Percentiles rank a stretch among this genome's conserved stretches.
Conservation (phyloP, 345 rosid species). For the Corchorus capsularis region DNA sequence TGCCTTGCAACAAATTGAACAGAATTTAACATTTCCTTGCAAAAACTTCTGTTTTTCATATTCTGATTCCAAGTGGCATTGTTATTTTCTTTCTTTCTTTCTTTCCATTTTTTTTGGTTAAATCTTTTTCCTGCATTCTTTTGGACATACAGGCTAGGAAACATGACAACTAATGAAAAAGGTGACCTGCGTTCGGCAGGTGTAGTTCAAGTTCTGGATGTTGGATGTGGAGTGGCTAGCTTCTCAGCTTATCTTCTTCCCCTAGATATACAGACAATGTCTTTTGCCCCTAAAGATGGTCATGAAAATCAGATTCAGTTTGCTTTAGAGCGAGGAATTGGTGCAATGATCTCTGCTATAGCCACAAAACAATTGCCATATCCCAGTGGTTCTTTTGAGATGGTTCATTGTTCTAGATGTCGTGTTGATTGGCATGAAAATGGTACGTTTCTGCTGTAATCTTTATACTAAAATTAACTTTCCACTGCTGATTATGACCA, state of each 20-base stretch:
- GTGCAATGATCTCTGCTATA: constrained; percentile 82
- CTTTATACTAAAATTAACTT: not conserved
- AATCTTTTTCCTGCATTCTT: not conserved
- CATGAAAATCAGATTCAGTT: constrained; percentile 99
- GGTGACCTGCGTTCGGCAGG: constrained; percentile 91
- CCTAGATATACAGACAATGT: constrained; percentile 82
- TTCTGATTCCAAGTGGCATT: not conserved
- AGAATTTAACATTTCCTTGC: not conserved
- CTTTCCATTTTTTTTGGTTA: not conserved
- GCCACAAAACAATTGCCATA: constrained; percentile 88
- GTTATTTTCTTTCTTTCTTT: not conserved
- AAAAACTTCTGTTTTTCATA: not conserved
- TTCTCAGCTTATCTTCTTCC: constrained; percentile 92
- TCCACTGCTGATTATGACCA: not conserved
- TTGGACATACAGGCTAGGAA: constrained; percentile 62
- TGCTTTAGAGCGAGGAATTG: constrained; percentile 90
- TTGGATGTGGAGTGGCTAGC: constrained; percentile 99
- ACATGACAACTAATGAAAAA: constrained; percentile 67
- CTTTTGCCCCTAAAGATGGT: constrained; percentile 93
- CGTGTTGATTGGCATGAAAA: constrained; percentile 96
- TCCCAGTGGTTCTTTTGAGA: constrained; percentile 88
- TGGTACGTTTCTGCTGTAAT: constrained; percentile 50
- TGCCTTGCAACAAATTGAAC: not conserved
- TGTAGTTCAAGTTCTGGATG: constrained; percentile 82
- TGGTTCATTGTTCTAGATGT: constrained; percentile 98